Evolutionary conservation across 2,329 filamentous ascomycete species (phyloP), one percentile per base, ranked within the genome.

Genomic region (Alternaria tenuissima): DNA sequence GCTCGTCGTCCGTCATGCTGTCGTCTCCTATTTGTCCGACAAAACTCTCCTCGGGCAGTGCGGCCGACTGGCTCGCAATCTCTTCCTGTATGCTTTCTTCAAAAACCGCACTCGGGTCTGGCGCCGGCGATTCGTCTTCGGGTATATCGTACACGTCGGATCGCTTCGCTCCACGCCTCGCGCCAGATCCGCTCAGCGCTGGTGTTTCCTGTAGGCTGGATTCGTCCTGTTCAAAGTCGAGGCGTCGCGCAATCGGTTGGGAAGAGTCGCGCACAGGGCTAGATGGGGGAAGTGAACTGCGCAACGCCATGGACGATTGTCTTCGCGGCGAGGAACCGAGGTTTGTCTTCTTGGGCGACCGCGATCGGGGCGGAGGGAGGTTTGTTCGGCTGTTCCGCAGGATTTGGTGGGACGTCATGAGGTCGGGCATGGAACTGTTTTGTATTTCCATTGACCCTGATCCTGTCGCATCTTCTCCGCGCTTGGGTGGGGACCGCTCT

Each of bases 291-390:
- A 76, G 72, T 0, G 85, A 83, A 16, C 84, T 87, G 12, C 85
- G 80, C 44, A 83, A 85, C 30, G 82, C 85, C 54, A 89, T 76
- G 48, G 85, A 84, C 5, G 86, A 87, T 67, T 87, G 88, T 57
- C 85, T 84, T 62, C 87, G 84, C 26, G 89, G 88, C 0, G 89
- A 89, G 26, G 82, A 80, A 7, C 79, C 82, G 53, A 85, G 81
- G 34, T 84, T 80, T 4, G 89, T 89, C 76, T 90, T 91, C 55
- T 86, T 82, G 1, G 90, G 90, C 3, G 89, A 91, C 65, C 67
- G 86, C 79, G 84, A 78, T 74, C 79, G 75, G 59, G 80, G 79
- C 69, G 83, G 78, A 79, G 84, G 79, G 76, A 87, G 68, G 75
- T 82, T 73, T 28, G 78, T 73, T 36, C 67, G 65, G 63, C 78